Base-by-base conservation (phyloP, 441 rosid species). In the Euphorbia schlechtendalii region DNA sequence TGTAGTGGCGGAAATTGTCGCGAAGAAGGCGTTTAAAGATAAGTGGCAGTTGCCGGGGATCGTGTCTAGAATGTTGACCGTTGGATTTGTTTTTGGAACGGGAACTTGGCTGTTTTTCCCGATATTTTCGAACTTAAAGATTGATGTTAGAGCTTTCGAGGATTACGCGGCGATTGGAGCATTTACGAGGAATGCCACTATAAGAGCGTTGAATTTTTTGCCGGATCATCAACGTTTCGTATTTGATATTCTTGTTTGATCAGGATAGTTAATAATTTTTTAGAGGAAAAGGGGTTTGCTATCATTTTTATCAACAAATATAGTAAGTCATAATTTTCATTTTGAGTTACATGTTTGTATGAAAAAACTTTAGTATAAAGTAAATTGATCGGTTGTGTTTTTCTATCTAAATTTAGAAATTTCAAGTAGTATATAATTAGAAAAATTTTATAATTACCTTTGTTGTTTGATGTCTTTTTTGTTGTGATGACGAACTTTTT, bases 151-250 rank as follows among this genome's bases (percentile, higher is more conserved):
- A 36, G 79, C 79, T 56, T 62, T 83, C 70, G 81, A 76, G 17
- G 92, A 86, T 54, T 81, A 77, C 48, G 77, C 79, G 60, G 73
- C 69, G 3, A 2, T 81, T 22, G 64, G 70, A 13, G 73, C 62
- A 21, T 73, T 67, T 51, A 0, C 62, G 12, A 71, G 45, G 63
- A 25, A 21, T 4, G 30, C 51, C 15, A n/a, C 43, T n/a, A 25
- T 24, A n/a, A 59, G 41, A 0, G 25, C 18, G 18, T 12, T 18
- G 59, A 58, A 21, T 25, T 30, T 51, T 2, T 38, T 12, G 59
- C 15, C 24, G 15, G 41, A 25, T 18, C 8, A 60, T 59, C 20
- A 4, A 38, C 43, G 15, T n/a, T 25, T 34, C 7, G 32, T 57
- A 51, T 18, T 4, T 56, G 57, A 36, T 36, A 36, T 36, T 36